Evolutionary conservation across 176 grass and related monocot genomes (phyloP), one percentile per base, ranked within the genome.

Genomic region (Cenchrus fungigraminus): DNA sequence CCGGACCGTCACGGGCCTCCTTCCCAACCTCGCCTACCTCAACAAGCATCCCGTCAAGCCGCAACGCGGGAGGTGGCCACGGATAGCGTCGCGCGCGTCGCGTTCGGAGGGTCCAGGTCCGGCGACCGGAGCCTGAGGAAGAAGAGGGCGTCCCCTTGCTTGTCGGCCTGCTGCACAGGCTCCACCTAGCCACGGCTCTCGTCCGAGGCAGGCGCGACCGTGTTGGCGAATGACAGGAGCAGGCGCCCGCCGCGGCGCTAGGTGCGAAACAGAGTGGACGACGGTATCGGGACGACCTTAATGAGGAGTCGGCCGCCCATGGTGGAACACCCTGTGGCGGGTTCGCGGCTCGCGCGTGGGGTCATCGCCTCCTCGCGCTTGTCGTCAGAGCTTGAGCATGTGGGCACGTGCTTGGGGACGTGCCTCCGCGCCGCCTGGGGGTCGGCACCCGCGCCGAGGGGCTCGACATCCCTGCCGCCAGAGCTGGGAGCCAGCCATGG

Each of bases 21-120:
- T 99, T 31, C 93, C 93, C 2, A 87, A 77, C 31, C 90, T 99
- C 0, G 78, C 90, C 15, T 99, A 99, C 86, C 78, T 99, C 71
- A 99, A 99, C 83, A 99, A 91, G 83, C 97, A 99, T 82, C 89
- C 86, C 5, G 63, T 99, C 42, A 96, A 92, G 84, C 91, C 93
- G 65, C 90, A 92, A 81, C 88, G 2, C 82, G 97, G 70, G 97
- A 96, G 76, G 75, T 81, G n/a, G 70, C 81, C 2, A 84, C 87
- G 0, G 97, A 95, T 80, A 90, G 89, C 78, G 82, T 99, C 12
- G 90, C 90, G 90, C 90, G 91, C 74, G 97, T 91, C 32, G 97
- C 97, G 20, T 85, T 99, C 12, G 93, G 82, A 28, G 86, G 74
- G 40, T 71, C 60, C 2, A 73, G 78, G 6, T 82, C 81, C 31